Conservation (phyloP, 805 yeast species). For the Isabelozyma heimii region DNA sequence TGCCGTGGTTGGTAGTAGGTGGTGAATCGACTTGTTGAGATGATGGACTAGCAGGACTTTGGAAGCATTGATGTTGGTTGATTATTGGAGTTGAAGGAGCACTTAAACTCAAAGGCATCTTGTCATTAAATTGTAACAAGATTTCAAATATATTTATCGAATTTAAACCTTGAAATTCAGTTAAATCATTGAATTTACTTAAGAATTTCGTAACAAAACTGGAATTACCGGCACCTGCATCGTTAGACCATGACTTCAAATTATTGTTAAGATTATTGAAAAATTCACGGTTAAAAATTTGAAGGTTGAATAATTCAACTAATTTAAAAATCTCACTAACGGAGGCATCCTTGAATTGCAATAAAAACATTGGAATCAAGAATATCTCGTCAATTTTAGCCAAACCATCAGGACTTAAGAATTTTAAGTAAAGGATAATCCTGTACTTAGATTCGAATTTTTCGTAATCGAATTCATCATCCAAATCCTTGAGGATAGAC, state of each 20-base stretch:
- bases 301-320: constrained; percentile 31
- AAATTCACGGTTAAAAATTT: constrained; percentile 27
- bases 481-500: constrained; percentile 16
- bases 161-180: constrained; percentile 34
- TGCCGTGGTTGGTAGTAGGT: background rate
- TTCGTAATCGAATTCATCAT: constrained; percentile 7
- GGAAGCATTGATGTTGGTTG: constrained; percentile 1
- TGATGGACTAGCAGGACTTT: background rate
- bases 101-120: constrained; percentile 40
- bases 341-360: constrained; percentile 22
- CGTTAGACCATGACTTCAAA: constrained; percentile 26
- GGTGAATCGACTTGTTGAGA: background rate
- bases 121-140: constrained; percentile 37
- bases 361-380: constrained; percentile 33
- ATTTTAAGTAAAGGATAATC: constrained; percentile 33
- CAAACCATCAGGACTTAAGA: constrained; percentile 35
- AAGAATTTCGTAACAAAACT: constrained; percentile 19
- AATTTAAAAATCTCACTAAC: constrained; percentile 25
- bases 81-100: constrained; percentile 43
- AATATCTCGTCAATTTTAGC: constrained; percentile 38
- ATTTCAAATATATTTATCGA: constrained; percentile 31
- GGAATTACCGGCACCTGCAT: constrained; percentile 11
- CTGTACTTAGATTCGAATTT: constrained; percentile 23
- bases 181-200: constrained; percentile 16
- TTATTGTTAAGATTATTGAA: constrained; percentile 21